A percentile compares a stretch with the other conserved stretches of the same genome.
Evolutionary conservation across 148 eudicot species (phyloP).

Genomic region (Cornus kousa): DNA sequence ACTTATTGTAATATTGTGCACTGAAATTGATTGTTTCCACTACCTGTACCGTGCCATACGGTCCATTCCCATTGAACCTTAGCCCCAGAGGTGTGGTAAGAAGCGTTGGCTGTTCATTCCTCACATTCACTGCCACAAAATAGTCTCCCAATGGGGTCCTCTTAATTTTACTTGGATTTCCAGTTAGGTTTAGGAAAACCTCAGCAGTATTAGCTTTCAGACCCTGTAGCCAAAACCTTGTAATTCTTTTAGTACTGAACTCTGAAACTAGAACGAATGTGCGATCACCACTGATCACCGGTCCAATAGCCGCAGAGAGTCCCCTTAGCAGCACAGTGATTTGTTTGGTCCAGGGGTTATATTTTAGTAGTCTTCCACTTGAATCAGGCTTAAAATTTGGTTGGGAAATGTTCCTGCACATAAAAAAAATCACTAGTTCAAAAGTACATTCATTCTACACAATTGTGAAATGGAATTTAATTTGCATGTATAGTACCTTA

Average conservation of each 20-base stretch:
- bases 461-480: neutral
- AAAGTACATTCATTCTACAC: no score
- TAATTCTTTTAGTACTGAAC: conserved; percentile 8
- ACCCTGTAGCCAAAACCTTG: conserved; percentile 30
- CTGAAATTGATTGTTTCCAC: no score
- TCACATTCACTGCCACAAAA: conserved; percentile 19
- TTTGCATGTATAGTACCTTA: neutral
- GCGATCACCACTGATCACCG: conserved; percentile 22
- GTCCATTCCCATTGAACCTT: no score
- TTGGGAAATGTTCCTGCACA: conserved; percentile 3
- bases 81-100: no score
- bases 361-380: conserved; percentile 28
- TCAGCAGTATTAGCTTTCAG: conserved; percentile 11
- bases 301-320: conserved; percentile 23
- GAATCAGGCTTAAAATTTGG: conserved; percentile 12
- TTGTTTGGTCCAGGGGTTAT: conserved; percentile 15
- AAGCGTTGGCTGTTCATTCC: no score
- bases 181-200: conserved; percentile 14
- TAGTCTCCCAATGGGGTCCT: conserved; percentile 18
- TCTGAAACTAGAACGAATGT: conserved; percentile 29
- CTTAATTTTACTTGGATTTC: conserved; percentile 23
- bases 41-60: no score
- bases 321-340: conserved; percentile 16
- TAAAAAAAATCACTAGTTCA: no score
- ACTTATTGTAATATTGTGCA: no score